These are phyloP conservation scores for Hydnomerulius pinastri DNA, from an alignment of 768 basidiomycete genomes.

Conservation along the genomic window DNA sequence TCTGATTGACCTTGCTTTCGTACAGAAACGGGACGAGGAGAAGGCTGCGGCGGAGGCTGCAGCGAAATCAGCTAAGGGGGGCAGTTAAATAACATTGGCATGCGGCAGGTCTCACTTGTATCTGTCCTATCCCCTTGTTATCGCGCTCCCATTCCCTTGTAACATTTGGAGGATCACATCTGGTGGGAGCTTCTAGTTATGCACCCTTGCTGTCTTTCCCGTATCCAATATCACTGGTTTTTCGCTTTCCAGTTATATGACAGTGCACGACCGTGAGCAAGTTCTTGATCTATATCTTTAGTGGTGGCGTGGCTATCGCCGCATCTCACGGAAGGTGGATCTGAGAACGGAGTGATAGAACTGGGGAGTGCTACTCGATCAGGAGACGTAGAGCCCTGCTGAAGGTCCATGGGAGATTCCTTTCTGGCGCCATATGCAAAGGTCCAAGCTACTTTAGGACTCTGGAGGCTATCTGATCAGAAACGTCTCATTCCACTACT, in stretches of 20 bases:
- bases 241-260: background rate
- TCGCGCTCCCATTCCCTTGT: background rate
- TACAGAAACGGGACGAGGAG: slow-evolving; percentile 58
- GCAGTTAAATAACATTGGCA: slow-evolving; percentile 39
- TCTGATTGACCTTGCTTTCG: slow-evolving; percentile 10
- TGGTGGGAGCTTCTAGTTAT: slow-evolving; percentile 13
- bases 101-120: slow-evolving; percentile 18
- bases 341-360: slow-evolving; percentile 9
- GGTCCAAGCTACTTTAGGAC: slow-evolving; percentile 16
- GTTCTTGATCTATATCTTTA: slow-evolving; percentile 9
- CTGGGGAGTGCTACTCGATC: slow-evolving; percentile 12
- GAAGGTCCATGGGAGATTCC: slow-evolving; percentile 8
- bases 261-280: background rate
- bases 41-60: slow-evolving; percentile 35
- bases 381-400: slow-evolving; percentile 7
- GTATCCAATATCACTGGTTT: slow-evolving; percentile 16
- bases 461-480: slow-evolving; percentile 11
- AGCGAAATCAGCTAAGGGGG: slow-evolving; percentile 10
- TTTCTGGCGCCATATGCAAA: slow-evolving; percentile 8
- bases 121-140: slow-evolving; percentile 11
- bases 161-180: slow-evolving; percentile 16
- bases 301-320: slow-evolving; percentile 21
- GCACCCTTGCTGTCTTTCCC: slow-evolving; percentile 11
- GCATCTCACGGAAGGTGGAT: slow-evolving; percentile 25
- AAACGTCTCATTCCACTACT: slow-evolving; percentile 10